Evolutionary conservation across 345 rosid species (phyloP).

Genomic region (Alliaria petiolata): DNA sequence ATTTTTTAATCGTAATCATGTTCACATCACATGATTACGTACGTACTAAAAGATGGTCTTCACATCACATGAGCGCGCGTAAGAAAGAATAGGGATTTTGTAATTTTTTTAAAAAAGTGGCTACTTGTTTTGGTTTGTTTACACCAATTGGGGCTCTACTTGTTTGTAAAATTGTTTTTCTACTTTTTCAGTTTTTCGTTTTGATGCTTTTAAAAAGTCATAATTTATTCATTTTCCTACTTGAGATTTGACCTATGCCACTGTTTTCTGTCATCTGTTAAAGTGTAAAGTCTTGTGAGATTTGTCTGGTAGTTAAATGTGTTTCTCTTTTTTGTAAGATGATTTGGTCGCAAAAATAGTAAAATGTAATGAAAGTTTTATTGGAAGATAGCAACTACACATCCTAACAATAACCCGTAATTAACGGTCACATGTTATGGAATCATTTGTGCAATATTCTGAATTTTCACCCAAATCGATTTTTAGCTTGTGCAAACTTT

Average conservation of each 20-base stretch:
- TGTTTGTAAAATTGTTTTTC: neutral
- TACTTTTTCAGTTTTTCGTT: neutral
- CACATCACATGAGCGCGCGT: neutral
- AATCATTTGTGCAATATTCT: too few species aligned
- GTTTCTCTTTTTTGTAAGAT: neutral
- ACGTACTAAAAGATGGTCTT: neutral
- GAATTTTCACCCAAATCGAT: neutral
- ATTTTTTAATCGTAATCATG: too few species aligned
- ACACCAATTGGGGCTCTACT: slow-evolving; percentile 1
- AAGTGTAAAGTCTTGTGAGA: slow-evolving; percentile 18
- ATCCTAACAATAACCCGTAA: slow-evolving; percentile 21
- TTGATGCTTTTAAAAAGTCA: slow-evolving; percentile 13
- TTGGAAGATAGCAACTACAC: slow-evolving; percentile 15
- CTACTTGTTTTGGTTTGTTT: slow-evolving; percentile 6
- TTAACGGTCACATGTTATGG: slow-evolving; percentile 16
- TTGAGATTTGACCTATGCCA: slow-evolving; percentile 24
- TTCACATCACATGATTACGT: too few species aligned
- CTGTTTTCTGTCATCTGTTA: slow-evolving; percentile 13
- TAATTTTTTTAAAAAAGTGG: slow-evolving; percentile 9
- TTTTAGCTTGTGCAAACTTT: neutral
- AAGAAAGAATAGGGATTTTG: neutral
- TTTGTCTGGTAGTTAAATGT: slow-evolving; percentile 20
- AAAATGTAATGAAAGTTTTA: slow-evolving; percentile 3
- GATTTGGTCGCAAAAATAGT: slow-evolving; percentile 19
- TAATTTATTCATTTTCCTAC: neutral